These are phyloP conservation scores for Vaccinium macrocarpon DNA, from an alignment of 148 eudicot genomes.

Conservation along the genomic window DNA sequence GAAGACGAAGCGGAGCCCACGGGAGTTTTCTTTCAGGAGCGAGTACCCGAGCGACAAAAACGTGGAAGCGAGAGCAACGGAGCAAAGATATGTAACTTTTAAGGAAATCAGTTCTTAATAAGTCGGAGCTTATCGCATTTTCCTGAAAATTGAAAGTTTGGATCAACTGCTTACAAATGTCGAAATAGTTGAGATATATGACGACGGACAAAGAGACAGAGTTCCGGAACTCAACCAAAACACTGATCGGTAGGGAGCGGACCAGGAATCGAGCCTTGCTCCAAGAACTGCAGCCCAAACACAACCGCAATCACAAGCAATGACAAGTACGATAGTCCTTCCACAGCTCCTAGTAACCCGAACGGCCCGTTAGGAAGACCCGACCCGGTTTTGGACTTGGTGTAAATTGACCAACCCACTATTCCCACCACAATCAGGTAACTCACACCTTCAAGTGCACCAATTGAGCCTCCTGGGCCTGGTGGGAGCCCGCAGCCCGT, in stretches of 20 bases:
- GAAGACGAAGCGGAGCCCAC: too few relatives aligned
- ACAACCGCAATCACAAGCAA: conserved; percentile 78
- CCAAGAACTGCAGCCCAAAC: conserved; percentile 65
- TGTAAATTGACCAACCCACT: conserved; percentile 85
- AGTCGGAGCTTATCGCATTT: too few relatives aligned
- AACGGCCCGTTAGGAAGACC: conserved; percentile 90
- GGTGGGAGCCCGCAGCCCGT: conserved; percentile 99
- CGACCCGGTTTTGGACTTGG: conserved; percentile 83
- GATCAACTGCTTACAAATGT: too few relatives aligned
- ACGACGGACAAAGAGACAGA: neutral
- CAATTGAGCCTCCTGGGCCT: conserved; percentile 90
- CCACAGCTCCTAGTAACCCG: conserved; percentile 89
- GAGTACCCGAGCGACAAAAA: too few relatives aligned
- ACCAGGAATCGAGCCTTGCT: conserved; percentile 83
- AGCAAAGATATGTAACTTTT: too few relatives aligned
- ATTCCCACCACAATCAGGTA: conserved; percentile 73
- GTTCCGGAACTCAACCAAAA: conserved; percentile 48
- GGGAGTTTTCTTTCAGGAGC: too few relatives aligned
- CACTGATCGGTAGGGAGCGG: conserved; percentile 87
- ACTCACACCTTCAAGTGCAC: conserved; percentile 93
- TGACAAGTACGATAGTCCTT: conserved; percentile 77
- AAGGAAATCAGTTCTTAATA: too few relatives aligned
- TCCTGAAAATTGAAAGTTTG: too few relatives aligned
- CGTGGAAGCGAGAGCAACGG: too few relatives aligned
- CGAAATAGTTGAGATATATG: neutral